Base-by-base conservation (phyloP, 495 filamentous ascomycete species). In the Cladorrhinum samala region DNA sequence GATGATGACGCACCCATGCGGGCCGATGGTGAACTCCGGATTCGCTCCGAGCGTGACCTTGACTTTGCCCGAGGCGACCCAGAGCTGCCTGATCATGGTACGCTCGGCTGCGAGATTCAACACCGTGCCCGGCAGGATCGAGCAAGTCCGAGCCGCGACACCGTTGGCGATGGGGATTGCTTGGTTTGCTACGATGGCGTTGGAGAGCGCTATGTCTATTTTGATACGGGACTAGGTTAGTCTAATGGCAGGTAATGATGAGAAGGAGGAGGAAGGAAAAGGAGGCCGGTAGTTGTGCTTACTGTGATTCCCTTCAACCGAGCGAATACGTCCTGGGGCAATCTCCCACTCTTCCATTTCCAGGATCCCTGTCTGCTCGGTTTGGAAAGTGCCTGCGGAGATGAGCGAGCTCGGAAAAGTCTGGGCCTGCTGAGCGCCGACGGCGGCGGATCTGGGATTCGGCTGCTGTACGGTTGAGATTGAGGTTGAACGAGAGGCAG, bases 271-370 rank as follows among this genome's bases (percentile, higher is more conserved):
- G 21, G 5, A 23, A 1, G 0, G 46, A 20, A 39, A n/a, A 4
- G 19, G 33, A 17, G 59, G 61, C n/a, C n/a, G n/a, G n/a, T n/a
- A n/a, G n/a, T n/a, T n/a, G n/a, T 50, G 61, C 68, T 68, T 65
- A 9, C 68, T 58, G 8, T 53, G 33, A 1, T 56, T 44, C 1
- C 38, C 39, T 2, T 45, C 50, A 11, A 16, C 25, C 18, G 61
- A 59, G 1, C 44, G 37, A 42, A 65, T 52, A 2, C 59, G 50
- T 6, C 62, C 62, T 0, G 62, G 62, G 2, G 62, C 62, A 1
- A 65, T 9, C 19, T 63, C 60, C 60, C 60, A 63, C 11, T 66
- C 54, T 49, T 74, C 71, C 57, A 75, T 68, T 42, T 74, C 63
- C 3, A 71, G 54, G 1, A 61, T 45, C n/a, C n/a, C n/a, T 2